Evolutionary conservation across 1,284 basidiomycete genomes (phyloP).

Genomic region (Tilletia indica): DNA sequence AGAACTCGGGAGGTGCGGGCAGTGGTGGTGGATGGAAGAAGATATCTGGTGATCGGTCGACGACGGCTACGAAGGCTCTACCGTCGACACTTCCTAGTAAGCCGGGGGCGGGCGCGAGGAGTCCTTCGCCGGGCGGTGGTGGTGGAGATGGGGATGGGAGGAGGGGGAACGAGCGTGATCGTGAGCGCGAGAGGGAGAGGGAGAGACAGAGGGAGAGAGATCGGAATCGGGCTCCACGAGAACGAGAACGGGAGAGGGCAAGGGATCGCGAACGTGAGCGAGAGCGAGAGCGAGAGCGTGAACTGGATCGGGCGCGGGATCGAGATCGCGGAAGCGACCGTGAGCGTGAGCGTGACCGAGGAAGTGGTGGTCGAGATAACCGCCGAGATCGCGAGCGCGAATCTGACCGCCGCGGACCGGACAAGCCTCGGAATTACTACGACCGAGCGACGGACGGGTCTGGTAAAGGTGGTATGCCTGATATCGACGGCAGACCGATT

Average conservation of each 20-base stretch:
- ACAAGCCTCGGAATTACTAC: neutral
- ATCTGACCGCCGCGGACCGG: neutral
- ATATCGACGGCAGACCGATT: slow-evolving; percentile 2
- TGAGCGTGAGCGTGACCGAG: slow-evolving; percentile 5
- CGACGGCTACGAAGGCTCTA: neutral
- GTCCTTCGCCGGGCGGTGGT: neutral
- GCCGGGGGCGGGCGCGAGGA: neutral
- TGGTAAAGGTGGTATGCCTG: neutral
- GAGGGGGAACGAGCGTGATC: neutral
- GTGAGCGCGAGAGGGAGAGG: neutral
- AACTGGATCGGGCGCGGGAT: slow-evolving; percentile 15
- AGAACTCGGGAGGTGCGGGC: neutral
- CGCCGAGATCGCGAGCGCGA: slow-evolving; percentile 2
- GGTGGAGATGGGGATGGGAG: neutral
- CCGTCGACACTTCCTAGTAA: too few species aligned
- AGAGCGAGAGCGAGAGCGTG: neutral
- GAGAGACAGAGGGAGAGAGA: slow-evolving; percentile 20
- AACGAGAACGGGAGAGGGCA: neutral
- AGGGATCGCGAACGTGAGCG: neutral
- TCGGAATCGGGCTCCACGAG: neutral
- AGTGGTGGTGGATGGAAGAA: slow-evolving; percentile 14
- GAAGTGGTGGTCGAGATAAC: slow-evolving; percentile 11
- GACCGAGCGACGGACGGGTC: neutral
- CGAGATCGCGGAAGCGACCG: neutral
- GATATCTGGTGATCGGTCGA: neutral